These are phyloP conservation scores for Rhododendron williamsianum DNA, from an alignment of 148 eudicot species.

Conservation along the genomic window DNA sequence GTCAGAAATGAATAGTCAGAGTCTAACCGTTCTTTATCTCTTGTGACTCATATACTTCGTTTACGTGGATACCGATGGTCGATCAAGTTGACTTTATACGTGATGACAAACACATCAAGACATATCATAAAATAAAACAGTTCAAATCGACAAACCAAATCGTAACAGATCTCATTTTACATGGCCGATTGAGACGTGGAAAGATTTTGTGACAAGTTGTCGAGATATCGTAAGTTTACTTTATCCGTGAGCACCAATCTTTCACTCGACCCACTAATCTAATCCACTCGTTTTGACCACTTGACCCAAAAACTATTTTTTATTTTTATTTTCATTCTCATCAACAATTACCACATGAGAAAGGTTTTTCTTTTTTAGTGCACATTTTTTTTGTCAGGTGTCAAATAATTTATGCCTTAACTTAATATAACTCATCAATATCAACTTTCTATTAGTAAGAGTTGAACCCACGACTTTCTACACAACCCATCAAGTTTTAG, in stretches of 20 bases:
- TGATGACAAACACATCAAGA: background rate
- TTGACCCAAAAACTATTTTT: background rate
- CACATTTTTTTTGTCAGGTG: background rate
- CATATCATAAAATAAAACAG: background rate
- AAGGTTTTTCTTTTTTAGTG: background rate
- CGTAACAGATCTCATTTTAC: background rate
- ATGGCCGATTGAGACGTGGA: background rate
- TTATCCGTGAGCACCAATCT: background rate
- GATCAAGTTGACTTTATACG: background rate
- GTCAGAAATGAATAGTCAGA: background rate
- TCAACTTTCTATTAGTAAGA: background rate
- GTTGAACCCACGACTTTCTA: background rate
- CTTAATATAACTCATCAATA: background rate
- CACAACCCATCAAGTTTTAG: background rate
- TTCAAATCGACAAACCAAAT: background rate
- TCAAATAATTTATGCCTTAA: background rate
- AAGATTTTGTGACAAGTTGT: background rate
- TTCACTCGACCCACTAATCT: background rate
- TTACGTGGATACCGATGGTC: background rate
- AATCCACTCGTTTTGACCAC: background rate
- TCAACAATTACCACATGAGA: background rate
- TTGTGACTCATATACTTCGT: background rate
- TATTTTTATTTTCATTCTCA: background rate
- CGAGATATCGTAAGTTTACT: background rate
- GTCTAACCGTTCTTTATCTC: background rate